phyloP scores from a whole-genome alignment of 139 green algal genomes.

The Mychonastes homosphaera region DNA sequence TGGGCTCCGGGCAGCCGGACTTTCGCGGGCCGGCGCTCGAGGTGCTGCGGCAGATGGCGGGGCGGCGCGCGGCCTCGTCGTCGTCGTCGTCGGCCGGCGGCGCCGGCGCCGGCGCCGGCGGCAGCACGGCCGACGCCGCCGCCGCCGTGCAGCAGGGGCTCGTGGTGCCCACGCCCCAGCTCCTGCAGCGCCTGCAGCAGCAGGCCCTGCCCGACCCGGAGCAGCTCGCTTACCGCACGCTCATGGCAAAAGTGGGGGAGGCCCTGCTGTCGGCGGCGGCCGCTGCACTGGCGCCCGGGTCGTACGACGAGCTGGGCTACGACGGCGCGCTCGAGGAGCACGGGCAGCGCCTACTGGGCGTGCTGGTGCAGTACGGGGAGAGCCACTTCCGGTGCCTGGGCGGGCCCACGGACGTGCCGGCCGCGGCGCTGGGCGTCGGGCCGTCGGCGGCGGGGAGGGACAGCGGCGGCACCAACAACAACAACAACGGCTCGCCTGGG shows the following conservation, averaged over 20 bases:
- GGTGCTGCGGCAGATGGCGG: conserved; percentile 44
- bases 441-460: neutral
- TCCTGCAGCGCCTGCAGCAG: no score
- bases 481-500: neutral
- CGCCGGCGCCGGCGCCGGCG: neutral
- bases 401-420: neutral
- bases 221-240: conserved; percentile 27
- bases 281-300: conserved; percentile 11
- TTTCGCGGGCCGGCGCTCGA: conserved; percentile 48
- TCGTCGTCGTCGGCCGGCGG: neutral
- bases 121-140: neutral
- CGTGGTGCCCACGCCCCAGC: conserved; percentile 2
- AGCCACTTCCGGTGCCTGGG: conserved; percentile 33
- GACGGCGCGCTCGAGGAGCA: conserved; percentile 54
- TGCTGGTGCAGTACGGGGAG: conserved; percentile 38
- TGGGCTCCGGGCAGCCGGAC: conserved; percentile 26
- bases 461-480: neutral
- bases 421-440: neutral
- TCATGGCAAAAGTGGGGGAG: conserved; percentile 37
- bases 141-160: neutral
- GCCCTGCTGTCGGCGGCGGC: conserved; percentile 29
- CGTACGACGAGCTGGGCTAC: conserved; percentile 33
- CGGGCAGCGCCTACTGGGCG: conserved; percentile 44
- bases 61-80: neutral
- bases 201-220: conserved; percentile 35